Base-by-base conservation (phyloP, 164 flowering plant genomes). In the Dillenia turbinata region DNA sequence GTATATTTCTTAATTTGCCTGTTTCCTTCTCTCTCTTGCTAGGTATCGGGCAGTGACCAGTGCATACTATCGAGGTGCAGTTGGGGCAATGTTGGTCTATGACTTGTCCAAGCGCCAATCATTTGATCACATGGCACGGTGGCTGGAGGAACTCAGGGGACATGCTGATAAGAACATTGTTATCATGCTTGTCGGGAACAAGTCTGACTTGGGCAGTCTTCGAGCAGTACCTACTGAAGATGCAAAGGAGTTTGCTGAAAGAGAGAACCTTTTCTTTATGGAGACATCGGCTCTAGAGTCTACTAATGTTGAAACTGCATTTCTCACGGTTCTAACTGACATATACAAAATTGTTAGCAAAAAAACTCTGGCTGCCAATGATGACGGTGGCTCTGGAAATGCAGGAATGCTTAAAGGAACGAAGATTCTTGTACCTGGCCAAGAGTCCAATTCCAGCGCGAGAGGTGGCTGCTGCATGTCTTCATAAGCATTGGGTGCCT, bases 41-140 rank as follows among this genome's bases (percentile, higher is more conserved):
- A 87, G 92, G 82, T 87, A 87, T 61, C 73, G 92, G 17, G 92
- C 92, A 17, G 92, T 87, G 57, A 87, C 92, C n/a, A 87, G 92
- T 63, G 92, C 92, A 59, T 86, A 86, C 56, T 86, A 86, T 72
- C 62, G 92, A 10, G 92, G 92, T 15, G 92, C 92, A 51, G 87
- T 85, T 5, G 92, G 92, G 19, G 92, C 89, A 49, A 84, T 86
- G 92, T 63, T 86, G 52, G 89, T 86, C 2, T 86, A 83, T 65
- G 92, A 86, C 78, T 76, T 87, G 81, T 78, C 89, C 9, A 87
- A 87, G 68, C 85, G 88, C 0, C 93, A 81, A 54, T 79, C 93
- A 12, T 87, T 87, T 44, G 86, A 87, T 49, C 86, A 87, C 73
- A 81, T 87, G 71, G 88, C 85, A 19, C 71, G 81, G 58, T 87